Percentiles rank a stretch among this genome's conserved stretches.
Conservation (phyloP, 805 yeast species). For the Candida koratica region DNA sequence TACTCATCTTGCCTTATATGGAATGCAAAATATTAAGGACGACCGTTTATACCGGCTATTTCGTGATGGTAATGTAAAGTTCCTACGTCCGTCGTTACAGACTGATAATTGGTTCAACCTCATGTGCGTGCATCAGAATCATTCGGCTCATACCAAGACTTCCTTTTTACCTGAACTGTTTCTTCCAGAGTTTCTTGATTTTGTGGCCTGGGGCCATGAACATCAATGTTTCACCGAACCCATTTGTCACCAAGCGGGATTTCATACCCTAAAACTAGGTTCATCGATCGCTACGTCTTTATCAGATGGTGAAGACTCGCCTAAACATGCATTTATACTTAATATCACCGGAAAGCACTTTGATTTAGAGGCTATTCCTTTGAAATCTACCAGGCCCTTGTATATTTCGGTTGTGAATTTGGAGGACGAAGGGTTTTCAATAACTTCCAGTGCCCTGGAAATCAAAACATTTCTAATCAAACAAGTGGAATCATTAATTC, state of each 20-base stretch:
- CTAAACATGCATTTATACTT: conserved; percentile 70
- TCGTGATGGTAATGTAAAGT: conserved; percentile 73
- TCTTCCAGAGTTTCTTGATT: conserved; percentile 75
- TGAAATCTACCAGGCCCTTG: conserved; percentile 80
- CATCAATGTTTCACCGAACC: conserved; percentile 87
- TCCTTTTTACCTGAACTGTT: conserved; percentile 81
- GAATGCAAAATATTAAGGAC: conserved; percentile 83
- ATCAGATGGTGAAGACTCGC: conserved; percentile 75
- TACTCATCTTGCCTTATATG: conserved; percentile 82
- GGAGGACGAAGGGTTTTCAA: conserved; percentile 48
- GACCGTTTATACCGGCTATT: conserved; percentile 82
- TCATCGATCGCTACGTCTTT: conserved; percentile 90
- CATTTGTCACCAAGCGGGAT: conserved; percentile 55
- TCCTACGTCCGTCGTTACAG: conserved; percentile 60
- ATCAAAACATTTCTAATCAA: conserved; percentile 56
- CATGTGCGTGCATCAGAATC: conserved; percentile 90
- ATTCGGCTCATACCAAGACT: conserved; percentile 72
- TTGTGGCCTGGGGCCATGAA: conserved; percentile 96
- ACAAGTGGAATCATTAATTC: conserved; percentile 66
- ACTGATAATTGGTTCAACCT: conserved; percentile 76
- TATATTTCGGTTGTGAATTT: conserved; percentile 64
- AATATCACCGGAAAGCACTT: conserved; percentile 57
- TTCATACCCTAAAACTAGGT: conserved; percentile 86
- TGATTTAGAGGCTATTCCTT: conserved; percentile 53
- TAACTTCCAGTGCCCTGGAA: conserved; percentile 59